A percentile compares a stretch with the other conserved stretches of the same genome.
Conservation (phyloP, 768 basidiomycete genomes). For the Boletus coccyginus region DNA sequence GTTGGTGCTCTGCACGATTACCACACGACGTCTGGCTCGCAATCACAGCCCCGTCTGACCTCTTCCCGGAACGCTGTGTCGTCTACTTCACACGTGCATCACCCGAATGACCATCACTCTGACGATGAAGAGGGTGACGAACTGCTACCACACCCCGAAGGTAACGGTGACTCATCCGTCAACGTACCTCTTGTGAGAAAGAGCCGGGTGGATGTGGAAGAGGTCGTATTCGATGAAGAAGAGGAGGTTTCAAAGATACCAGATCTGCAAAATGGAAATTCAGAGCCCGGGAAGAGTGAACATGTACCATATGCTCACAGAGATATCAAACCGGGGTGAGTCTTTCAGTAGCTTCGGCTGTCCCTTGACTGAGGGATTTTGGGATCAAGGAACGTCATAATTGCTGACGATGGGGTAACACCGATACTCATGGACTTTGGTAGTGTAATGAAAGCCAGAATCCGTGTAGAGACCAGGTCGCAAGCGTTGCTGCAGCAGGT, state of each 20-base stretch:
- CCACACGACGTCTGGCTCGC: constrained; percentile 43
- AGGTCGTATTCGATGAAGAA: constrained; percentile 75
- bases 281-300: constrained; percentile 42
- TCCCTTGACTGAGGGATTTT: constrained; percentile 2
- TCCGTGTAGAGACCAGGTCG: constrained; percentile 75
- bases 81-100: constrained; percentile 23
- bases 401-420: constrained; percentile 79
- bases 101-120: constrained; percentile 31
- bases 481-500: constrained; percentile 91
- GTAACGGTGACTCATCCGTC: constrained; percentile 46
- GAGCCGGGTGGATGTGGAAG: constrained; percentile 48
- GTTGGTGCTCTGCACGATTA: constrained; percentile 94
- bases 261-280: constrained; percentile 36
- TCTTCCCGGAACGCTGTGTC: constrained; percentile 11
- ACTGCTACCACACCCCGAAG: constrained; percentile 73
- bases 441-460: constrained; percentile 82
- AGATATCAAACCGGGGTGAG: constrained; percentile 94
- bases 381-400: constrained; percentile 83
- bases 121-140: constrained; percentile 64
- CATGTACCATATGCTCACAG: constrained; percentile 92
- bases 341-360: constrained; percentile 5
- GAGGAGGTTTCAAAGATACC: constrained; percentile 48
- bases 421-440: constrained; percentile 99
- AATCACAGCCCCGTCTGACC: constrained; percentile 22
- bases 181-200: constrained; percentile 62